phyloP scores from a whole-genome alignment of 2,329 filamentous ascomycete species.

The Phyllosticta citriasiana region DNA sequence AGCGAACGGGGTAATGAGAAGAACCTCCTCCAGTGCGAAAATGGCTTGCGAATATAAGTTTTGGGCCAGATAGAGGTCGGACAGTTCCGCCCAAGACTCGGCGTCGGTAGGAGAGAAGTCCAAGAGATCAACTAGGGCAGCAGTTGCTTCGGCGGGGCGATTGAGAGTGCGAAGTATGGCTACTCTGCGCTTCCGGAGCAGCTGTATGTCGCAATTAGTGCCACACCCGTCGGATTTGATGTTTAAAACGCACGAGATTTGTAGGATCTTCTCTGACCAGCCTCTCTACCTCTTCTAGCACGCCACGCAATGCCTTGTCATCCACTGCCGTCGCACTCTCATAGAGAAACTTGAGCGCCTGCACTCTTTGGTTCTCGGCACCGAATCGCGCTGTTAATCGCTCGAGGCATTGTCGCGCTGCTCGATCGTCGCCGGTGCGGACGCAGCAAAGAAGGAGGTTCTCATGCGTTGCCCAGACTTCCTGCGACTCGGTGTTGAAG shows the following conservation, averaged over 20 bases:
- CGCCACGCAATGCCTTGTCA: conserved; percentile 52
- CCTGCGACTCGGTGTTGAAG: conserved; percentile 54
- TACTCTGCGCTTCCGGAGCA: conserved; percentile 74
- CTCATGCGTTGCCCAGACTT: conserved; percentile 78
- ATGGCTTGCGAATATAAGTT: conserved; percentile 74
- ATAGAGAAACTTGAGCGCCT: conserved; percentile 72
- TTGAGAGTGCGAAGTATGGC: conserved; percentile 69
- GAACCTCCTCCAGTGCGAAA: conserved; percentile 80
- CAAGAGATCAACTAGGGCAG: conserved; percentile 62
- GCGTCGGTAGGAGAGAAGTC: conserved; percentile 81
- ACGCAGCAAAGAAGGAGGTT: conserved; percentile 78
- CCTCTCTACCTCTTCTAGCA: conserved; percentile 69
- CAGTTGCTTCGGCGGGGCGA: conserved; percentile 60
- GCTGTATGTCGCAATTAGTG: conserved; percentile 36
- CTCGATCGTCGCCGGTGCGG: conserved; percentile 69
- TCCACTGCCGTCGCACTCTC: conserved; percentile 71
- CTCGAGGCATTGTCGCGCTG: conserved; percentile 66
- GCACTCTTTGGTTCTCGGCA: conserved; percentile 70
- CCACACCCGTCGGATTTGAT: not conserved
- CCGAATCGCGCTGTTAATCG: conserved; percentile 74
- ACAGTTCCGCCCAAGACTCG: conserved; percentile 87
- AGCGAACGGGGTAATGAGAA: conserved; percentile 78
- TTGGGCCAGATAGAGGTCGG: conserved; percentile 74
- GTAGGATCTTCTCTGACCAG: conserved; percentile 63
- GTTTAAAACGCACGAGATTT: conserved; percentile 57